phyloP scores from a whole-genome alignment of 495 filamentous ascomycete species.

The Penicillium soppii region DNA sequence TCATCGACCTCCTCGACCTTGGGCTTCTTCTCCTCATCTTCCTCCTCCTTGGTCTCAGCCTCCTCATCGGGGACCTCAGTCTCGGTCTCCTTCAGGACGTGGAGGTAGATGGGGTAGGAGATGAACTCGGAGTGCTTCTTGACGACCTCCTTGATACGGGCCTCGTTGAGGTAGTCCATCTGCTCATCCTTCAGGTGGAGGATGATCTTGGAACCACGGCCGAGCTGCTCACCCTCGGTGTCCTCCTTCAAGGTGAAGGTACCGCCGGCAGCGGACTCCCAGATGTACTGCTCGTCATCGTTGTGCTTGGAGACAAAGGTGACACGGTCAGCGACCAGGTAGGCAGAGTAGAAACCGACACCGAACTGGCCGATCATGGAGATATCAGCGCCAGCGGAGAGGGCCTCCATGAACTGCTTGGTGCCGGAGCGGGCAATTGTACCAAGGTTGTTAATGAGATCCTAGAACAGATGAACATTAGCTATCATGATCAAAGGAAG shows the following conservation, averaged over 20 bases:
- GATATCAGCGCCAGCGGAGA: constrained; percentile 96
- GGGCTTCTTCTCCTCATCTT: constrained; percentile 81
- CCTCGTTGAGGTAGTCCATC: constrained; percentile 95
- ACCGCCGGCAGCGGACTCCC: constrained; percentile 96
- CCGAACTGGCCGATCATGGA: constrained; percentile 99
- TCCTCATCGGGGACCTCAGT: constrained; percentile 96
- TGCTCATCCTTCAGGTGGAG: constrained; percentile 99
- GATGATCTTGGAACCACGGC: constrained; percentile 96
- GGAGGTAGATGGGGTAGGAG: constrained; percentile 99
- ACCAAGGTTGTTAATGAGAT: constrained; percentile 99
- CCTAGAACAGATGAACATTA: constrained; percentile 48
- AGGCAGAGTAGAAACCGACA: constrained; percentile 99
- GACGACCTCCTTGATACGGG: constrained; percentile 99
- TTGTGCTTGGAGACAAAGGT: constrained; percentile 97
- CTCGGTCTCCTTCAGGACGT: constrained; percentile 98
- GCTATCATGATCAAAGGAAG: background rate
- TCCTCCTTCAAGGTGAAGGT: constrained; percentile 94
- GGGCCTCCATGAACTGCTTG: constrained; percentile 99
- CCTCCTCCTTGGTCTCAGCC: constrained; percentile 71
- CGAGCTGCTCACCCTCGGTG: constrained; percentile 84
- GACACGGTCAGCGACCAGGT: constrained; percentile 96
- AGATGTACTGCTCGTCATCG: constrained; percentile 99
- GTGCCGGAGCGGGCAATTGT: constrained; percentile 98
- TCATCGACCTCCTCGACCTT: constrained; percentile 76
- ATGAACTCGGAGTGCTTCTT: constrained; percentile 99